These are phyloP conservation scores for Hypomontagnella submonticulosa DNA, from an alignment of 495 filamentous ascomycete species.

Conservation along the genomic window DNA sequence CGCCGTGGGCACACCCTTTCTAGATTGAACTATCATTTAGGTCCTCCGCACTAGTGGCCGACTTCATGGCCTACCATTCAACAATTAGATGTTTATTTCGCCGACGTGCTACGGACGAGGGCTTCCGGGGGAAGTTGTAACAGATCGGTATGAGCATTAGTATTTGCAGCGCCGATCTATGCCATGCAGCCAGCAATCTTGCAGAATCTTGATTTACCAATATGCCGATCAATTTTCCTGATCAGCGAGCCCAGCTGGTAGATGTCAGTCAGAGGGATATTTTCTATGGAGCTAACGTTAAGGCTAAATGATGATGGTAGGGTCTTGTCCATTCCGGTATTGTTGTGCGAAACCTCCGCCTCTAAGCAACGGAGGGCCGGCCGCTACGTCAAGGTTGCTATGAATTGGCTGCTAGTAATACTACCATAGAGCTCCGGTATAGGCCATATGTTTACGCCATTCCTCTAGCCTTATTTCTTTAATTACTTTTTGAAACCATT, in stretches of 20 bases:
- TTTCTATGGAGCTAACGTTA: background rate
- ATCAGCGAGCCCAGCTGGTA: background rate
- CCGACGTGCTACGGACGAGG: background rate
- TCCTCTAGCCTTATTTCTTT: too few species aligned
- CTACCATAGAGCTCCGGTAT: too few species aligned
- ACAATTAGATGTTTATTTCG: background rate
- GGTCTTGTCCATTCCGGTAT: background rate
- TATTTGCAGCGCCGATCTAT: background rate
- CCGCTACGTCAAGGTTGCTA: background rate
- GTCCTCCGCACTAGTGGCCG: too few species aligned
- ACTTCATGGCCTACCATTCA: too few species aligned
- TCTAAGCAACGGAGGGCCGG: background rate
- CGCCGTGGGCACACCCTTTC: too few species aligned
- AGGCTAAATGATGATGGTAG: slow-evolving; percentile 1
- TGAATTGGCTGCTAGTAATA: too few species aligned
- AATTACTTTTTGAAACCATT: too few species aligned
- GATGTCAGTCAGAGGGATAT: background rate
- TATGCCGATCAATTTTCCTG: background rate
- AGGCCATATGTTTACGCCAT: too few species aligned
- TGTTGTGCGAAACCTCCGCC: background rate
- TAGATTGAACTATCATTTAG: too few species aligned
- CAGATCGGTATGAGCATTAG: background rate
- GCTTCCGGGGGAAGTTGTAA: slow-evolving; percentile 1
- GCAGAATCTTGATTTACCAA: slow-evolving; percentile 8
- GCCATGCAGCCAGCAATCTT: slow-evolving; percentile 9